Conservation (phyloP, 176 grass and related monocot species). For the Cocos nucifera region DNA sequence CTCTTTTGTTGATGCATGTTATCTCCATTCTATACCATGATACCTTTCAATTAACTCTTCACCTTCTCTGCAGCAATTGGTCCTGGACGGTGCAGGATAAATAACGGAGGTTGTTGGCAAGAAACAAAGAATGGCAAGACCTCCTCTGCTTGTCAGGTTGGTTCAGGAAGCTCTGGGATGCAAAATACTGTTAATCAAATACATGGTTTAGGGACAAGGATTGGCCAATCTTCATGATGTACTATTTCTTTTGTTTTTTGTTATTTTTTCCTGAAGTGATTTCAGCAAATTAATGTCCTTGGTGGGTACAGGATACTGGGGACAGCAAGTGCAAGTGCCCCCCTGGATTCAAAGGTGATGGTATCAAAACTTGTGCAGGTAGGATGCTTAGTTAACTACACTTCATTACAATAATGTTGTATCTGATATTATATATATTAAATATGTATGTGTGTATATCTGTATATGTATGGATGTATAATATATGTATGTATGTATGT, state of each 20-base stretch:
- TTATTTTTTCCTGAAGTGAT: neutral
- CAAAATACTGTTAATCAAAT: neutral
- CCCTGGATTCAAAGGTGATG: constrained; percentile 44
- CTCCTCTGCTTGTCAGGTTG: constrained; percentile 78
- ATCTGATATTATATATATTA: no score
- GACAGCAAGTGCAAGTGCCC: constrained; percentile 49
- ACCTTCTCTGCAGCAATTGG: constrained; percentile 62
- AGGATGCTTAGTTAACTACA: neutral
- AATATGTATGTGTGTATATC: no score
- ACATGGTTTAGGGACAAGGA: no score
- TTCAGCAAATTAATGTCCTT: no score
- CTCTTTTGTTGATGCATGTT: no score
- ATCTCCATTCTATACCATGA: no score
- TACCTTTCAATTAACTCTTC: neutral
- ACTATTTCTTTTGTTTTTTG: no score
- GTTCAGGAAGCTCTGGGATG: neutral
- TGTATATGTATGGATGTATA: no score
- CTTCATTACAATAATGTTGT: no score
- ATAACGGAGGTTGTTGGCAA: constrained; percentile 82
- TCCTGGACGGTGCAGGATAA: constrained; percentile 76
- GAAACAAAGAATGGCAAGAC: constrained; percentile 49
- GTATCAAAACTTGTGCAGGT: constrained; percentile 51
- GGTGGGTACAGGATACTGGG: constrained; percentile 28
- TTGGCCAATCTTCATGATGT: no score
- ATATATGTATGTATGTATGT: no score